A percentile compares a stretch with the other conserved stretches of the same genome.
phyloP scores from a whole-genome alignment of 2,329 filamentous ascomycete species.

The Tolypocladium pustulatum region DNA sequence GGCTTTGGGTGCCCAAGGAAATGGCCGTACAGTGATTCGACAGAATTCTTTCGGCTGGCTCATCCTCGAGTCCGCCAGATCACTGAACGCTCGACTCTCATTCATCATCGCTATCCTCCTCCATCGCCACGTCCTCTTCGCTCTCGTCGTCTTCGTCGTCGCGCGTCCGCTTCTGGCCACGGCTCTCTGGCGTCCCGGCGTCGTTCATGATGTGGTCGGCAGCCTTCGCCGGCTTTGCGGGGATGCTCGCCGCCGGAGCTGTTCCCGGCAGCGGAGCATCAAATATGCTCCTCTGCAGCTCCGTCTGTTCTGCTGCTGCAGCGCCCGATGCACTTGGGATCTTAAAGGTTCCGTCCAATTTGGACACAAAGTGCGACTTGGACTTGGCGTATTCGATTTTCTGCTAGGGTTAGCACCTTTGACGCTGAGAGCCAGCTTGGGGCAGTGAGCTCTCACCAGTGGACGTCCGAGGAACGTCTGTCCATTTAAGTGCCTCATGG shows the following conservation, averaged over 20 bases:
- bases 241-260: slow-evolving; percentile 27
- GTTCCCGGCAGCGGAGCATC: slow-evolving; percentile 50
- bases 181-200: slow-evolving; percentile 41
- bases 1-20: slow-evolving; percentile 64
- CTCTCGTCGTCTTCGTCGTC: slow-evolving; percentile 59
- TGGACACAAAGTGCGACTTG: slow-evolving; percentile 79
- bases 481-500: slow-evolving; percentile 80
- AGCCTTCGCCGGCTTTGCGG: slow-evolving; percentile 37
- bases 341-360: slow-evolving; percentile 84
- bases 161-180: slow-evolving; percentile 60
- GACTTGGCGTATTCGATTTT: slow-evolving; percentile 85
- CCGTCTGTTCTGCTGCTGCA: slow-evolving; percentile 53
- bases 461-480: slow-evolving; percentile 76
- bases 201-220: slow-evolving; percentile 39
- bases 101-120: slow-evolving; percentile 66
- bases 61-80: neutral
- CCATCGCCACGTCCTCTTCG: slow-evolving; percentile 58
- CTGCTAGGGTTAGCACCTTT: slow-evolving; percentile 33
- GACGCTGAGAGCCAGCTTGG: neutral
- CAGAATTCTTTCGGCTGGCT: slow-evolving; percentile 1
- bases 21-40: slow-evolving; percentile 37
- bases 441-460: slow-evolving; percentile 50
- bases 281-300: slow-evolving; percentile 73
- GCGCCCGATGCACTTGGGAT: slow-evolving; percentile 47
- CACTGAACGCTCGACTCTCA: slow-evolving; percentile 15